Conservation (phyloP, 441 rosid genomes). For the Rhodomyrtus psidioides region DNA sequence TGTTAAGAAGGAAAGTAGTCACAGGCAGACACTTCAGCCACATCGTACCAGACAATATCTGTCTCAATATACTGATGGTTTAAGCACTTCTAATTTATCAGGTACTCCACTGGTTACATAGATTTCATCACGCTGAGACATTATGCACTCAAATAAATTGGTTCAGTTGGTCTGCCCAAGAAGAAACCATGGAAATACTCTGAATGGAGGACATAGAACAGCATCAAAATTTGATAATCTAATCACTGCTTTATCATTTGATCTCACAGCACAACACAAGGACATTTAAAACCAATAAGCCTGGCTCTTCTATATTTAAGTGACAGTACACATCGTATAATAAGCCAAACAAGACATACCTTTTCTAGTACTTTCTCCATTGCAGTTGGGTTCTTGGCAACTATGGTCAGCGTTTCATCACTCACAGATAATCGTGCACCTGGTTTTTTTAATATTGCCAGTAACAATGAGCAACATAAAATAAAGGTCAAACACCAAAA, state of each 20-base stretch:
- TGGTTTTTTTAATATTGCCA: constrained; percentile 14
- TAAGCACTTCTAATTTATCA: not conserved
- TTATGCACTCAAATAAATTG: not conserved
- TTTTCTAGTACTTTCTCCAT: constrained; percentile 84
- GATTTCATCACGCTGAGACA: not conserved
- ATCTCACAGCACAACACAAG: not conserved
- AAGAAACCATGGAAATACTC: not conserved
- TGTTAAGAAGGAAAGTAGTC: not conserved
- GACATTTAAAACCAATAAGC: not conserved
- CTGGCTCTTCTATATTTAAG: not conserved
- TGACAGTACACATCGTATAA: not conserved
- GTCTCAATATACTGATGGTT: not conserved
- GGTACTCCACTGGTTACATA: not conserved
- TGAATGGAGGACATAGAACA: not conserved
- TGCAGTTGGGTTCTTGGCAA: constrained; percentile 70
- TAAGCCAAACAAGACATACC: constrained; percentile 27
- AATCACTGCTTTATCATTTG: not conserved
- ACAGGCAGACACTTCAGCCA: not conserved
- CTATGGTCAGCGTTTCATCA: constrained; percentile 71
- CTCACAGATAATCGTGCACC: constrained; percentile 77
- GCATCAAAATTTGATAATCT: not conserved
- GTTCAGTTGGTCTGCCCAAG: not conserved
- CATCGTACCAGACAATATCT: not conserved
- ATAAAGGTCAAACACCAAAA: not conserved
- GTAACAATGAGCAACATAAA: not conserved